phyloP scores from a whole-genome alignment of 2,329 filamentous ascomycete genomes.

The Fusarium protoensiforme region DNA sequence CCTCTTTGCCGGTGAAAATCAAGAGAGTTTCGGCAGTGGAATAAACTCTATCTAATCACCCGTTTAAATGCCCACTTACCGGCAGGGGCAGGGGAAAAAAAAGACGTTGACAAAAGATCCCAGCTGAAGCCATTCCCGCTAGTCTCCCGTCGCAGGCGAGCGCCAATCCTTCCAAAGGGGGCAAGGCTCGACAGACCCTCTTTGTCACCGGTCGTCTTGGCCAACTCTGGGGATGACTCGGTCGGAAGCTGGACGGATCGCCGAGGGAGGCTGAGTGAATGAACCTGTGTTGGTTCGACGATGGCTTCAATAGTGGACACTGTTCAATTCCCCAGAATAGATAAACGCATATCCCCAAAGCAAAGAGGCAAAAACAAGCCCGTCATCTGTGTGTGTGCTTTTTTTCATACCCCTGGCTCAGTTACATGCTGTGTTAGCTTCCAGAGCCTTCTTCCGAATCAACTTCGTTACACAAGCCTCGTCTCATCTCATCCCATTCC shows the following conservation, averaged over 20 bases:
- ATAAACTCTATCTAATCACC: neutral
- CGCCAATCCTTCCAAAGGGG: neutral
- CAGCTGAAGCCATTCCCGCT: slow-evolving; percentile 24
- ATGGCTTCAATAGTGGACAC: neutral
- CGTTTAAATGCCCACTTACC: neutral
- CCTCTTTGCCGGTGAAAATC: neutral
- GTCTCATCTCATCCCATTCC: slow-evolving; percentile 32
- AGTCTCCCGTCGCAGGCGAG: neutral
- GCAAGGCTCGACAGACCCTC: neutral
- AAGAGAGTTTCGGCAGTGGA: neutral
- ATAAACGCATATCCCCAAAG: neutral
- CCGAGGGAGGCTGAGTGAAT: neutral
- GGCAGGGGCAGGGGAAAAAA: neutral
- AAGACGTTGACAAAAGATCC: neutral
- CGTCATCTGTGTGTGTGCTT: neutral
- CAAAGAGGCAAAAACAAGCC: neutral
- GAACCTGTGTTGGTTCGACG: neutral
- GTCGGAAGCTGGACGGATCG: neutral
- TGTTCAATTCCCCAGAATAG: neutral
- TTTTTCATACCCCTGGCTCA: neutral
- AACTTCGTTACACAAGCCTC: slow-evolving; percentile 8
- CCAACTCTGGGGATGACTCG: neutral
- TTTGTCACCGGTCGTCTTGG: neutral
- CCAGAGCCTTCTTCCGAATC: slow-evolving; percentile 12
- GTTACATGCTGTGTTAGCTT: slow-evolving; percentile 8